Evolutionary conservation across 176 grass and related monocot genomes (phyloP), one percentile per base, ranked within the genome.

Genomic region (Ensete ventricosum): DNA sequence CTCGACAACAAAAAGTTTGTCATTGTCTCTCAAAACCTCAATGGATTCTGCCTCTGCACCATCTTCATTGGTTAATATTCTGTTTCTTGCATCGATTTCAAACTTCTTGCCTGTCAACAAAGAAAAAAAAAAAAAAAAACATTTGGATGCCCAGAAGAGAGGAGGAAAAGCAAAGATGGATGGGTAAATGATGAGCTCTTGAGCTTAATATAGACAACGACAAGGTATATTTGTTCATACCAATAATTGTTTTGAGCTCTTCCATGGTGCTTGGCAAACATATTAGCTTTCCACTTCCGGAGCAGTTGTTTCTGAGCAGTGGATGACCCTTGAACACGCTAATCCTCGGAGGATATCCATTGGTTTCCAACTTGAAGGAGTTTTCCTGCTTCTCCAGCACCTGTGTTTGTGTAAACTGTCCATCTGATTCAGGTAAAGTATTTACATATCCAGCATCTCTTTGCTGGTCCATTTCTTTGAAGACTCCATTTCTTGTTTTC

Each of bases 251-350:
- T 55, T 25, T 93, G 79, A 98, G 80, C 2, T 85, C 94, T 76
- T 89, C 76, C 86, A 99, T 89, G 17, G 95, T 87, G 82, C 52
- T 67, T 14, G 95, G 90, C 26, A 99, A 74, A 59, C 78, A 82
- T 52, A 99, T 82, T 49, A 99, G 79, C 78, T 91, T 94, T 62
- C 90, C 88, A 29, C 86, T 82, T 80, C 87, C 82, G 2, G 95
- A 89, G 73, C 20, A 26, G 2, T 43, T 76, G 67, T 72, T 99
- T 29, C 90, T 84, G 16, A 81, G 14, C 25, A 91, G 78, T 11
- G 95, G 95, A 82, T 99, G 88, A 0, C 90, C 90, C 73, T 81
- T 89, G 69, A 87, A 91, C 67, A 94, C 81, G 73, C 90, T 99
- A 71, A 99, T 86, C 55, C 90, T 81, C 2, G 88, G 80, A 19